Conservation (phyloP, 441 rosid genomes). For the Populus hybrid region DNA sequence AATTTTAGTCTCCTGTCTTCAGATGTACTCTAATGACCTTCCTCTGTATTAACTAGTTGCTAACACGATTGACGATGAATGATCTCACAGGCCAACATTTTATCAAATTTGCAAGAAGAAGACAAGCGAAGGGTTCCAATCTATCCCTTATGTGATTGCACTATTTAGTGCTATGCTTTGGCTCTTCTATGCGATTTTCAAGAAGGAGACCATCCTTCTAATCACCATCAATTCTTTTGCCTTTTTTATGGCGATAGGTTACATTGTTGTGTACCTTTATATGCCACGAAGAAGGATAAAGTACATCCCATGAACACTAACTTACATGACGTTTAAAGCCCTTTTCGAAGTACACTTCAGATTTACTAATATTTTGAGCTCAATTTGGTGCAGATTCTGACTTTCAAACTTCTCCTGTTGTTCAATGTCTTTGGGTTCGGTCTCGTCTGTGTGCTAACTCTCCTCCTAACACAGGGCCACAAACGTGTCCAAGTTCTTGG, state of each 20-base stretch:
- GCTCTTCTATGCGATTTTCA: too few species aligned
- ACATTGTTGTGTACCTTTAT: too few species aligned
- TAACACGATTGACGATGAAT: background rate
- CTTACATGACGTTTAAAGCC: background rate
- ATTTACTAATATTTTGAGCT: background rate
- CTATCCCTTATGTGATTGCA: too few species aligned
- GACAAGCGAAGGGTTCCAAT: too few species aligned
- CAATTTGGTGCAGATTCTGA: constrained; percentile 37
- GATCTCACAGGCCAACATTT: too few species aligned
- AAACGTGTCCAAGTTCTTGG: constrained; percentile 58
- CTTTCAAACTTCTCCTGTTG: constrained; percentile 45
- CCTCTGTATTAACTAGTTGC: background rate
- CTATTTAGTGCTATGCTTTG: too few species aligned
- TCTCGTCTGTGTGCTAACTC: constrained; percentile 35
- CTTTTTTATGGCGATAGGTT: too few species aligned
- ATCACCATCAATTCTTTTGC: too few species aligned
- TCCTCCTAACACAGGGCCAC: constrained; percentile 33
- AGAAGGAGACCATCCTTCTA: too few species aligned
- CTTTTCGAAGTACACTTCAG: background rate
- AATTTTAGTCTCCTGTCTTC: background rate
- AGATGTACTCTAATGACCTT: background rate
- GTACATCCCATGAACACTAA: background rate
- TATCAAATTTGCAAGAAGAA: too few species aligned
- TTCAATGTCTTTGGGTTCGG: constrained; percentile 65
- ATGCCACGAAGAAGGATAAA: too few species aligned